Percentiles rank a stretch among this genome's conserved stretches.
Evolutionary conservation across 768 basidiomycete genomes (phyloP).

Genomic region (Mycena rebaudengoi): DNA sequence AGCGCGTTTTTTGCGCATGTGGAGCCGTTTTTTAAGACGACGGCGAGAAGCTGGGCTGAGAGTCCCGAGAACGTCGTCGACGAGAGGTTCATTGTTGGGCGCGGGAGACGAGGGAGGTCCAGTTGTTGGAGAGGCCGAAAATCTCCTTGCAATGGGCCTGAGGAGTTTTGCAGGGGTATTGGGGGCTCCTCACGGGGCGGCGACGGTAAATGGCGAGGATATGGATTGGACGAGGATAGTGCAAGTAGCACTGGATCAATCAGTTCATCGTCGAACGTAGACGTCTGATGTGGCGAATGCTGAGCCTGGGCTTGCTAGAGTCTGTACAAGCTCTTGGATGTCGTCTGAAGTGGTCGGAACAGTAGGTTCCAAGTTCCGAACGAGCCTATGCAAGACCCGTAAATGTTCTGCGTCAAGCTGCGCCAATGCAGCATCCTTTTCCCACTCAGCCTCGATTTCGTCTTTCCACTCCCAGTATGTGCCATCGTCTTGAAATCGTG

Average conservation of each 20-base stretch:
- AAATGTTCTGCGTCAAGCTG: conserved; percentile 34
- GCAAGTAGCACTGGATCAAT: conserved; percentile 9
- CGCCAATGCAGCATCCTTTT: conserved; percentile 32
- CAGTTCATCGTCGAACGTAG: not conserved
- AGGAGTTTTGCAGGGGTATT: too few species aligned
- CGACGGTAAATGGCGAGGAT: not conserved
- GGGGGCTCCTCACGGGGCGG: not conserved
- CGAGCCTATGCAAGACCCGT: conserved; percentile 34
- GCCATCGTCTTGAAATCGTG: conserved; percentile 20
- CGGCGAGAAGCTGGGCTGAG: conserved; percentile 59
- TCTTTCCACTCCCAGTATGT: conserved; percentile 28
- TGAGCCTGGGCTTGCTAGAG: too few species aligned
- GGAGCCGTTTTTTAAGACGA: conserved; percentile 67
- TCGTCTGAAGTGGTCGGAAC: too few species aligned
- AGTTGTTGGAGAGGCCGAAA: conserved; percentile 3
- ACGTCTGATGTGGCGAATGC: not conserved
- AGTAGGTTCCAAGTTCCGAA: too few species aligned
- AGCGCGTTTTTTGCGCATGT: conserved; percentile 79
- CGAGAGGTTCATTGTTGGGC: not conserved
- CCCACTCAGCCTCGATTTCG: conserved; percentile 32
- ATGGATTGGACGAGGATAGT: not conserved
- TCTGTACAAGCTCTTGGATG: too few species aligned
- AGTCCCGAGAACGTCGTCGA: conserved; percentile 17
- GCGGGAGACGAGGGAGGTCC: conserved; percentile 19
- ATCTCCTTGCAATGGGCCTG: too few species aligned